Conservation (phyloP, 2,329 filamentous ascomycete species). For the Gremmenia infestans region DNA sequence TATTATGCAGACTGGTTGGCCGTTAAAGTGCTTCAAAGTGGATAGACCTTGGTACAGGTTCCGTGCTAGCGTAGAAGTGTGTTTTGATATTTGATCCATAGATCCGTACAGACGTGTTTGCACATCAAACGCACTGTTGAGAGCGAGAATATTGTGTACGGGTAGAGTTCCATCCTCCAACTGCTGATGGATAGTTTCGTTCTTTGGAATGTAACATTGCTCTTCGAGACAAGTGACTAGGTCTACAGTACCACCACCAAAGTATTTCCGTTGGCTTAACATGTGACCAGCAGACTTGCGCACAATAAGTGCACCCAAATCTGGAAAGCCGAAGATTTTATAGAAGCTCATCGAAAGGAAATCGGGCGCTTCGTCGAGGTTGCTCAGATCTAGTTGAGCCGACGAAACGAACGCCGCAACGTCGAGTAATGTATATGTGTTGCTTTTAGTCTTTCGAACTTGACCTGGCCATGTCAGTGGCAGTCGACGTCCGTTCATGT, state of each 20-base stretch:
- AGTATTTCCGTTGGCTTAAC: constrained; percentile 69
- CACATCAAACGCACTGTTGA: constrained; percentile 67
- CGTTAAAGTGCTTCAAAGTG: constrained; percentile 63
- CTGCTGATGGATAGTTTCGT: constrained; percentile 66
- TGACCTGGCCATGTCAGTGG: constrained; percentile 62
- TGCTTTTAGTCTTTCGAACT: constrained; percentile 37
- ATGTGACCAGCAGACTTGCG: constrained; percentile 62
- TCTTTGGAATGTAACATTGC: constrained; percentile 78
- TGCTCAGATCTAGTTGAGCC: constrained; percentile 64
- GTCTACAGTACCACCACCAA: constrained; percentile 92
- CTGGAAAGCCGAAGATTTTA: constrained; percentile 97
- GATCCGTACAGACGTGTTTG: constrained; percentile 67
- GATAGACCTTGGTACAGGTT: constrained; percentile 54
- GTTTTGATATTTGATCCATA: constrained; percentile 63
- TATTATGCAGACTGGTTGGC: constrained; percentile 28
- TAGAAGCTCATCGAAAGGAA: constrained; percentile 87
- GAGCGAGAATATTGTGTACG: constrained; percentile 82
- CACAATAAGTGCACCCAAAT: constrained; percentile 80
- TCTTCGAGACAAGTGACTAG: constrained; percentile 75
- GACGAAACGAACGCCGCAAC: constrained; percentile 79
- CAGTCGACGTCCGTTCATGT: constrained; percentile 77
- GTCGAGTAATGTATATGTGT: constrained; percentile 69
- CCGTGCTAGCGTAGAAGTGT: constrained; percentile 62
- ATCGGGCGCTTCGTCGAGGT: constrained; percentile 62
- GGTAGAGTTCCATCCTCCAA: constrained; percentile 90